A percentile compares a stretch with the other conserved stretches of the same genome.
Evolutionary conservation across 2,329 filamentous ascomycete species (phyloP).

Genomic region (Trichophyton verrucosum): DNA sequence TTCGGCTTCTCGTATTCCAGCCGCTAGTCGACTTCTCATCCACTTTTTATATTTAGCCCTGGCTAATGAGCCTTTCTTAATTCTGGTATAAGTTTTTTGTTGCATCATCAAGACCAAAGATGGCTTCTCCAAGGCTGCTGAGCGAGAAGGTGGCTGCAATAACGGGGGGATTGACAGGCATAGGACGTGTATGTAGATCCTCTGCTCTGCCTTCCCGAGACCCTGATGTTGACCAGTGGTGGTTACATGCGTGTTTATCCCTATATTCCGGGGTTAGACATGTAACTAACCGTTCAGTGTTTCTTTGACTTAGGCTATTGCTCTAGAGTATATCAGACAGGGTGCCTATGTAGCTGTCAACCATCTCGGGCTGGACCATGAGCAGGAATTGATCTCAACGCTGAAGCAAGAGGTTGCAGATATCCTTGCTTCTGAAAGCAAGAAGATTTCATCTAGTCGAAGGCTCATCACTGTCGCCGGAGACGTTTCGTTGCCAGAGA

Average conservation of each 20-base stretch:
- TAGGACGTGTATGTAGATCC: conserved; percentile 46
- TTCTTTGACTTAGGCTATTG: conserved; percentile 47
- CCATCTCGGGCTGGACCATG: conserved; percentile 46
- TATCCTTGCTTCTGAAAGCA: conserved; percentile 4
- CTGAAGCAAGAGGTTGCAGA: conserved; percentile 33
- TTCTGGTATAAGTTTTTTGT: not conserved
- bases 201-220: not conserved
- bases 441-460: conserved; percentile 13
- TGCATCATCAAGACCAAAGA: not conserved
- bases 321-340: conserved; percentile 63
- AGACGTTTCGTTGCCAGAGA: conserved; percentile 63
- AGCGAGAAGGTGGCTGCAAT: conserved; percentile 69
- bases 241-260: not conserved
- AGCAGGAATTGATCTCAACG: conserved; percentile 32
- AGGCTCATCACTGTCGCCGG: conserved; percentile 57
- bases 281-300: not conserved
- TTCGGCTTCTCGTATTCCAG: not conserved
- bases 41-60: not conserved
- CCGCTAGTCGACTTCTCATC: not conserved
- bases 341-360: conserved; percentile 71
- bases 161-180: conserved; percentile 75
- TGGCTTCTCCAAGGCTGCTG: conserved; percentile 39
- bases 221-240: not conserved
- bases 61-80: not conserved
- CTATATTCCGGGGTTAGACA: not conserved